Evolutionary conservation across 176 grass and related monocot genomes (phyloP).

Genomic region (Tillandsia fasciculata): DNA sequence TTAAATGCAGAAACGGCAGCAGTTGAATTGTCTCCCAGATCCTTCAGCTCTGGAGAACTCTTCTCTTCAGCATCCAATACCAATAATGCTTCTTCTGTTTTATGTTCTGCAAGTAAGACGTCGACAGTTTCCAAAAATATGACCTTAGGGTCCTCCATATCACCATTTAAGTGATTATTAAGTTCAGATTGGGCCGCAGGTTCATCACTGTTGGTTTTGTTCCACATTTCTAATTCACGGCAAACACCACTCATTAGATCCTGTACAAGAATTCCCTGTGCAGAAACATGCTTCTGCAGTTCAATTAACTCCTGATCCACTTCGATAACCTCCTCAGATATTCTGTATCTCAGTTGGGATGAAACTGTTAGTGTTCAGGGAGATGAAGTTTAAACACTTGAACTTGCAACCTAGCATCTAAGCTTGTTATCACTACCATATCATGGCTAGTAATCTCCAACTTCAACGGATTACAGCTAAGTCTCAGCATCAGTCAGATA

Average conservation of each 20-base stretch:
- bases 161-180: constrained; percentile 43
- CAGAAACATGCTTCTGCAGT: constrained; percentile 75
- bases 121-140: constrained; percentile 74
- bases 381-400: constrained; percentile 1
- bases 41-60: constrained; percentile 30
- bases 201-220: constrained; percentile 47
- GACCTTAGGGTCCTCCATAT: constrained; percentile 42
- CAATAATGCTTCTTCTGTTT: constrained; percentile 64
- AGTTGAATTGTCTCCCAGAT: constrained; percentile 43
- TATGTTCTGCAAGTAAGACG: constrained; percentile 62
- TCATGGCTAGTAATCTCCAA: not conserved
- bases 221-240: constrained; percentile 66
- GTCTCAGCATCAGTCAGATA: not conserved
- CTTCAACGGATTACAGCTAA: not conserved
- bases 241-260: constrained; percentile 87
- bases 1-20: constrained; percentile 44
- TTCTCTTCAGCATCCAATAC: constrained; percentile 65
- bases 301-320: constrained; percentile 85
- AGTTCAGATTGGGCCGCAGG: constrained; percentile 44
- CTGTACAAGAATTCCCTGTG: constrained; percentile 88
- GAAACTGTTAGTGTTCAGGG: not conserved
- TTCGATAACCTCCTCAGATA: constrained; percentile 91
- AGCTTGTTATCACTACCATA: not conserved
- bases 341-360: constrained; percentile 28
- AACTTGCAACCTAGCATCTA: not conserved